phyloP scores from a whole-genome alignment of 441 rosid species.

The Biscutella laevigata region DNA sequence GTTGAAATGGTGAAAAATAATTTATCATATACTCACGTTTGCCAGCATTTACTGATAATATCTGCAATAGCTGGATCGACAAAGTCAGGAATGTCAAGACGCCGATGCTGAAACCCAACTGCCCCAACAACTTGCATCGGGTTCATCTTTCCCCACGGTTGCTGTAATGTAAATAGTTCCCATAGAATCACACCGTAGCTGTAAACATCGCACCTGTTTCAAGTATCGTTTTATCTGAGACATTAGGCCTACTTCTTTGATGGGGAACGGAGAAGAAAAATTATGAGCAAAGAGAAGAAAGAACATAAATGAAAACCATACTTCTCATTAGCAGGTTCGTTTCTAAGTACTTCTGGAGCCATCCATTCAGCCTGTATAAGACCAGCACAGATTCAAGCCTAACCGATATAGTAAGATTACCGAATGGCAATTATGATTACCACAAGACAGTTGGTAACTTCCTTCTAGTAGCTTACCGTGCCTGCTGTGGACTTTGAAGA shows the following conservation, averaged over 20 bases:
- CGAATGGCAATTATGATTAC: background rate
- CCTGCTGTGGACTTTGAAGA: conserved; percentile 95
- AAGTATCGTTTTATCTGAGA: background rate
- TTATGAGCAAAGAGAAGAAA: background rate
- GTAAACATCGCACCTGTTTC: conserved; percentile 83
- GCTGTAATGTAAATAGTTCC: conserved; percentile 77
- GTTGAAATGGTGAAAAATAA: background rate
- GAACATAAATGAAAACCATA: conserved; percentile 22
- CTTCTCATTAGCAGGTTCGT: conserved; percentile 96
- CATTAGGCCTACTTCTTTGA: background rate
- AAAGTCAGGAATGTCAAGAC: conserved; percentile 72
- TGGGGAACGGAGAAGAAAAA: background rate
- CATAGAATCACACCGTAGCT: conserved; percentile 92
- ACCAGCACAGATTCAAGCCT: background rate
- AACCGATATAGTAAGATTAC: background rate
- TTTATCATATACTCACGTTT: conserved; percentile 56
- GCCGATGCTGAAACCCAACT: conserved; percentile 95
- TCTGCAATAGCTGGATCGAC: conserved; percentile 73
- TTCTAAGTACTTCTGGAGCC: conserved; percentile 98
- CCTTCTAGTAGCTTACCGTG: conserved; percentile 51
- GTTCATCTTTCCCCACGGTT: conserved; percentile 99
- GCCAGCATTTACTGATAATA: conserved; percentile 78
- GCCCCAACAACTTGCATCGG: conserved; percentile 99
- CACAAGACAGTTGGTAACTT: background rate
- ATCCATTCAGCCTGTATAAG: conserved; percentile 94